Conservation (phyloP, 495 filamentous ascomycete species). For the Penicillium arizonense region DNA sequence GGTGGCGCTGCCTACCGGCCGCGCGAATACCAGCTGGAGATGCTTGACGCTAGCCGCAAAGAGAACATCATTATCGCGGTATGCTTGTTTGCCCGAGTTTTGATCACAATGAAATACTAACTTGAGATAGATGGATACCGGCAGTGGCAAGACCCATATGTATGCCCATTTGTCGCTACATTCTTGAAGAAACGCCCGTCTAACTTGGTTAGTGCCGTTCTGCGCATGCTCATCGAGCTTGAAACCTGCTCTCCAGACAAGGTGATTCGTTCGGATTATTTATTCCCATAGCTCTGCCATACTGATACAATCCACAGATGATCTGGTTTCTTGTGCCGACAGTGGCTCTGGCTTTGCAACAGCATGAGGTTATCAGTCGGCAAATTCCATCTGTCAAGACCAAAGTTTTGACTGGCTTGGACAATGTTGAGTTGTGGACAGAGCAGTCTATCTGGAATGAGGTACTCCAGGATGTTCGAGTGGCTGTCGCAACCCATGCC, state of each 20-base stretch:
- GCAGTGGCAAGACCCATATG: constrained; percentile 91
- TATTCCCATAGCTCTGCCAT: background rate
- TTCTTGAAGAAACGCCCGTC: constrained; percentile 3
- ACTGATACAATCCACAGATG: constrained; percentile 46
- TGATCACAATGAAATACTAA: background rate
- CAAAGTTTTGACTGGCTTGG: constrained; percentile 63
- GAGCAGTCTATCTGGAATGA: constrained; percentile 70
- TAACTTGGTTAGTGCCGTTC: constrained; percentile 59
- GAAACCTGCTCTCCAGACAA: constrained; percentile 57
- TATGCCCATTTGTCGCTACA: constrained; percentile 38
- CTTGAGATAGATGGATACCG: constrained; percentile 79
- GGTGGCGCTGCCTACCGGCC: constrained; percentile 32
- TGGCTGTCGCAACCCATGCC: constrained; percentile 77
- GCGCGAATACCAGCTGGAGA: constrained; percentile 84
- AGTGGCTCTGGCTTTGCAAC: constrained; percentile 71
- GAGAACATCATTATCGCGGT: constrained; percentile 84
- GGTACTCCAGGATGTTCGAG: constrained; percentile 60
- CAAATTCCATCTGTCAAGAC: constrained; percentile 64
- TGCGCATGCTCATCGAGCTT: constrained; percentile 76
- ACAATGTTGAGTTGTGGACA: constrained; percentile 75
- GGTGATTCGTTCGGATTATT: constrained; percentile 37
- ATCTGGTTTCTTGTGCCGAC: constrained; percentile 88
- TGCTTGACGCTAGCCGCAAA: constrained; percentile 79
- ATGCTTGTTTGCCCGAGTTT: constrained; percentile 21
- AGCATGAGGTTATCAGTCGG: constrained; percentile 58